These are phyloP conservation scores for Daldinia vernicosa DNA, from an alignment of 495 filamentous ascomycete species.

Conservation along the genomic window DNA sequence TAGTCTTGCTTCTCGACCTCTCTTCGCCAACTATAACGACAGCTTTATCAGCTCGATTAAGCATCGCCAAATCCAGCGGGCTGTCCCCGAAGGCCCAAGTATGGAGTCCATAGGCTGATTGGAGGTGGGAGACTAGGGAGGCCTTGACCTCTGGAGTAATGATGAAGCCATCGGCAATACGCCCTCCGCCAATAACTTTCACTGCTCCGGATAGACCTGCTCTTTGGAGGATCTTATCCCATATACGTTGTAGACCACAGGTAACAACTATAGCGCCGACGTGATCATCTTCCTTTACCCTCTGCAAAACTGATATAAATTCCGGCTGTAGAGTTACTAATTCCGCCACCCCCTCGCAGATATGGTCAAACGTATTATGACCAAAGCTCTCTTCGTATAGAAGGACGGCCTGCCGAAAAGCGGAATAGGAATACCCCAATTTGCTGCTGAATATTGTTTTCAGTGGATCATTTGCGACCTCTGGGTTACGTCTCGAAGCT, in stretches of 20 bases:
- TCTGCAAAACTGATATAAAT: slow-evolving; percentile 56
- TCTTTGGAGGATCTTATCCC: slow-evolving; percentile 63
- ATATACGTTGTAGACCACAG: slow-evolving; percentile 65
- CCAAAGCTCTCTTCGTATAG: slow-evolving; percentile 61
- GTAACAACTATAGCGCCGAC: slow-evolving; percentile 65
- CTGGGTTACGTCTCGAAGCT: slow-evolving; percentile 16
- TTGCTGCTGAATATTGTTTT: slow-evolving; percentile 60
- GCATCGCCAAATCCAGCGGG: slow-evolving; percentile 67
- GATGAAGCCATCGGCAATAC: slow-evolving; percentile 59
- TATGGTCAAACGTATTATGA: slow-evolving; percentile 56
- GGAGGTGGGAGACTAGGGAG: slow-evolving; percentile 56
- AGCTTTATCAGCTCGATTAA: slow-evolving; percentile 62
- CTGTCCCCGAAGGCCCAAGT: slow-evolving; percentile 73
- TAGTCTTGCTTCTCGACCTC: slow-evolving; percentile 61
- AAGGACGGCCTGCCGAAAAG: slow-evolving; percentile 66
- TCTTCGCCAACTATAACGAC: slow-evolving; percentile 67
- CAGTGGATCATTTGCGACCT: slow-evolving; percentile 34
- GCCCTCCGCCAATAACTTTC: slow-evolving; percentile 65
- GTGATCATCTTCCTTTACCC: slow-evolving; percentile 47
- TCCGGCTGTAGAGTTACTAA: slow-evolving; percentile 60
- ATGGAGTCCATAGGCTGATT: slow-evolving; percentile 45
- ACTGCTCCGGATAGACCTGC: slow-evolving; percentile 57
- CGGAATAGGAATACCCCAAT: slow-evolving; percentile 63
- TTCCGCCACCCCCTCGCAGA: slow-evolving; percentile 60
- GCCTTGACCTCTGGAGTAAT: slow-evolving; percentile 64